These are phyloP conservation scores for Comarum palustre DNA, from an alignment of 306 rosid species.

Conservation along the genomic window DNA sequence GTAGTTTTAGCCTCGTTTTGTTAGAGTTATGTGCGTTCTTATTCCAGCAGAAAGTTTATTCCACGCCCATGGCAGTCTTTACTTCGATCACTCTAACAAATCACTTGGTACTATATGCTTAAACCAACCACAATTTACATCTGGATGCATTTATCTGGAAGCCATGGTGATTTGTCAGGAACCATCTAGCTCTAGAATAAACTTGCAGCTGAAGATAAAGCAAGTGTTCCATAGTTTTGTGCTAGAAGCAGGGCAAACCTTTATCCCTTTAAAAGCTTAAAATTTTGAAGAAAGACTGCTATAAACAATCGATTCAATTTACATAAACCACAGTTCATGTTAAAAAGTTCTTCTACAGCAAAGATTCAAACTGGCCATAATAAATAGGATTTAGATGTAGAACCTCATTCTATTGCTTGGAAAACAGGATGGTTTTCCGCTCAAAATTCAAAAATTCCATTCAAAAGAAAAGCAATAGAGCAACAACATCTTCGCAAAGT, in stretches of 20 bases:
- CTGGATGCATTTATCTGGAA: background rate
- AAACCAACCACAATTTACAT: background rate
- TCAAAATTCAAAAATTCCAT: background rate
- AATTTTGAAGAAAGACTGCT: too few relatives aligned
- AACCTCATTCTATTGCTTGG: background rate
- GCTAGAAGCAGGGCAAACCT: too few relatives aligned
- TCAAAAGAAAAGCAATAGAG: background rate
- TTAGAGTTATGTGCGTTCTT: background rate
- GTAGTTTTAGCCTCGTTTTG: background rate
- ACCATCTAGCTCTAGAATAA: background rate
- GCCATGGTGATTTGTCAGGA: background rate
- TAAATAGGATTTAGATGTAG: background rate
- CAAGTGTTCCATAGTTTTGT: background rate
- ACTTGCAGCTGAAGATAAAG: background rate
- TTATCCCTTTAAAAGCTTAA: too few relatives aligned
- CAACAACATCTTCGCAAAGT: background rate
- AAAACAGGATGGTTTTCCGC: background rate
- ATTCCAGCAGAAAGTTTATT: background rate
- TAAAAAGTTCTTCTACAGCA: background rate
- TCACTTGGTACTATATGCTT: background rate
- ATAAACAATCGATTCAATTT: too few relatives aligned
- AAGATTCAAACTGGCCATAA: background rate
- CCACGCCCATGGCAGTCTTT: background rate
- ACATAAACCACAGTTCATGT: background rate
- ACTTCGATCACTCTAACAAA: too few relatives aligned